Evolutionary conservation across 2,329 filamentous ascomycete genomes (phyloP).

Genomic region (Sphaceloma murrayae): DNA sequence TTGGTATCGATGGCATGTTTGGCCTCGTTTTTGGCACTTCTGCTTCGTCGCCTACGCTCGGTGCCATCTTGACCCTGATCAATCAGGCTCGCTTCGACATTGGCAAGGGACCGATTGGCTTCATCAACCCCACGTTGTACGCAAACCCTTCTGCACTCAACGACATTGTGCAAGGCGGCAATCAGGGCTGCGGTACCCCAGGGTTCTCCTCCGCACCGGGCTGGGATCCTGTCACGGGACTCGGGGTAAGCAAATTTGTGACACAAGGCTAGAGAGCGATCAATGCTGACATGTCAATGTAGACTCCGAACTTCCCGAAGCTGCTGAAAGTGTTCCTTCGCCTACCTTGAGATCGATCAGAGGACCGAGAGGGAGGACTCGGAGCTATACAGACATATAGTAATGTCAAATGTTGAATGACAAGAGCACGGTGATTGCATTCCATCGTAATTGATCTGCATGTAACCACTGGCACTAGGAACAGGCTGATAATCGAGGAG

Average conservation of each 20-base stretch:
- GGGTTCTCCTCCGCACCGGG: conserved; percentile 25
- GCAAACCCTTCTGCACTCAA: conserved; percentile 33
- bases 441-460: too few species aligned
- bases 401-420: conserved; percentile 2
- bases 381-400: too few species aligned
- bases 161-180: conserved; percentile 33
- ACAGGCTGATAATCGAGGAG: too few species aligned
- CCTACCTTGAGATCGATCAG: conserved; percentile 23
- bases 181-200: conserved; percentile 32
- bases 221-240: conserved; percentile 31
- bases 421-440: too few species aligned
- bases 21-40: conserved; percentile 43
- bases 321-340: conserved; percentile 25
- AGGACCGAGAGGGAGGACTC: too few species aligned
- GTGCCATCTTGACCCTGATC: conserved; percentile 39
- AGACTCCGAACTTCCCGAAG: conserved; percentile 27
- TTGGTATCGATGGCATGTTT: conserved; percentile 37
- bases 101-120: conserved; percentile 34
- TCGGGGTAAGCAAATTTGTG: conserved; percentile 17
- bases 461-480: too few species aligned
- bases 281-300: conserved; percentile 17
- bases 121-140: conserved; percentile 38
- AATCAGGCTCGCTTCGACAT: conserved; percentile 32
- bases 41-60: conserved; percentile 42
- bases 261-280: not conserved